These are phyloP conservation scores for Coemansia sp. DNA, from an alignment of 192 early-diverging fungal species.

Conservation along the genomic window DNA sequence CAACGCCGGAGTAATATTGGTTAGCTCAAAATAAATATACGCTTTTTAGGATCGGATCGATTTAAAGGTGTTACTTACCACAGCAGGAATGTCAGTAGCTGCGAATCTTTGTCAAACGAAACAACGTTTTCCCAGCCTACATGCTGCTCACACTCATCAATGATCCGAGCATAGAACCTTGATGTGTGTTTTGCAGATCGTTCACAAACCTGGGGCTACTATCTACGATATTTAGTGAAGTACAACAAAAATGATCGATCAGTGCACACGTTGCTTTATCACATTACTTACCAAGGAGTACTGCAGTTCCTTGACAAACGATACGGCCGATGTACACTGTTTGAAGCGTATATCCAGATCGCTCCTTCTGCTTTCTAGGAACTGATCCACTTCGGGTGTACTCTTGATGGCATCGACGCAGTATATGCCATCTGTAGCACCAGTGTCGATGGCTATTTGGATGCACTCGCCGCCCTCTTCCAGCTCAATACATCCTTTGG, in stretches of 20 bases:
- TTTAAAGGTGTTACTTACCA: too few species aligned
- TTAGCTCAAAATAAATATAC: too few species aligned
- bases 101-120: constrained; percentile 27
- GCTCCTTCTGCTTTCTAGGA: constrained; percentile 10
- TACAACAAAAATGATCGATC: too few species aligned
- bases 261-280: too few species aligned
- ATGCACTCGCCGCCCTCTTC: constrained; percentile 17
- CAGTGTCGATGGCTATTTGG: constrained; percentile 24
- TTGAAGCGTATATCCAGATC: constrained; percentile 32
- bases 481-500: constrained; percentile 39
- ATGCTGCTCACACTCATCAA: constrained; percentile 30
- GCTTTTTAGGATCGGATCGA: too few species aligned
- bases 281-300: constrained; percentile 34
- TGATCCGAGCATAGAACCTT: constrained; percentile 27
- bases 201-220: constrained; percentile 10
- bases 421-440: constrained; percentile 11
- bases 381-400: constrained; percentile 19
- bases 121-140: constrained; percentile 32
- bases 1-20: too few species aligned
- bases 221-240: too few species aligned
- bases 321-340: constrained; percentile 41
- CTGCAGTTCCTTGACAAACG: constrained; percentile 45
- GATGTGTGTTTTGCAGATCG: constrained; percentile 6
- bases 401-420: constrained; percentile 34
- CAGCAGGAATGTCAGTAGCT: constrained; percentile 16